Evolutionary conservation across 495 filamentous ascomycete species (phyloP), one percentile per base, ranked within the genome.

Genomic region (Platismatia glauca): DNA sequence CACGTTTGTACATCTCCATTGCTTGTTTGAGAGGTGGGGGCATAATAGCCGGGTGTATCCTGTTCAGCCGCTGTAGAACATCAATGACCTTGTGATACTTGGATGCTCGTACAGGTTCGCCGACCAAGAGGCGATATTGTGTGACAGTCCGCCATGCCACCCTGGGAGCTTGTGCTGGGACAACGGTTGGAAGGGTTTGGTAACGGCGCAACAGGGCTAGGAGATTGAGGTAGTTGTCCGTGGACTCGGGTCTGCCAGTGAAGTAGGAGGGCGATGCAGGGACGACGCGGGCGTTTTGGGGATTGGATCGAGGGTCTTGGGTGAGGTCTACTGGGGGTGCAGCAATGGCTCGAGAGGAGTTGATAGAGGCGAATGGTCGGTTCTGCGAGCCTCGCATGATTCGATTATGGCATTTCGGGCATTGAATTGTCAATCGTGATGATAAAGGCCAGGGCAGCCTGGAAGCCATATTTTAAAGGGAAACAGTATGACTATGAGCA

Each of bases 221-320:
- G 18, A 99, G 80, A 3, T 73, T 71, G 64, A 99, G 82, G 67
- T 89, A 81, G 71, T 88, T 82, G 74, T 99, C 94, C 76, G 86
- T 93, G 79, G 95, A 97, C 41, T 79, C 77, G 4, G 91, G 88
- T 44, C 82, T 87, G 38, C 85, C 87, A 64, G 90, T 92, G 80
- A 97, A 99, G 76, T 97, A 99, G 55, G 92, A 90, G 3, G 89
- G 87, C 11, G 94, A 96, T 0, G 82, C 79, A 22, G 94, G 94
- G 41, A 95, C 77, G 33, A 95, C 77, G 59, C 94, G 89, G 61
- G 89, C 84, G 57, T 71, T 69, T 62, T 59, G 33, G 71, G 67
- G n/a, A 67, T 68, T 68, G 6, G 59, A 52, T 13, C 78, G 74
- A 33, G 56, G 62, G 20, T 62, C 34, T 15, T 58, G 29, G 59